Percentiles rank a stretch among this genome's conserved stretches.
These are phyloP conservation scores for Protomyces inouyei DNA, from an alignment of 1,139 yeast genomes.

Conservation along the genomic window DNA sequence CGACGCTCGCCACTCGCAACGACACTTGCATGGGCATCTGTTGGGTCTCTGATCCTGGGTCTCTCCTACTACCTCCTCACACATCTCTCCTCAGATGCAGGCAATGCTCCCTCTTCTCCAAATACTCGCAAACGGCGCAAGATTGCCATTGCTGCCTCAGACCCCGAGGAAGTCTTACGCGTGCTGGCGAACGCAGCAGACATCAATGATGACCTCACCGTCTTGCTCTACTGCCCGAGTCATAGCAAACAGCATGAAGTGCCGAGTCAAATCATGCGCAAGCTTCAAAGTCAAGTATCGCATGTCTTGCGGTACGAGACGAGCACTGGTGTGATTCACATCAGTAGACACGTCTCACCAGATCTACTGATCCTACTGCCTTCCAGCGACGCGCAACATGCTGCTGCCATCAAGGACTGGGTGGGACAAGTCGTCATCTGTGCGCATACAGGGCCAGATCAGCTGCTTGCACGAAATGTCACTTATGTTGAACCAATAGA, in stretches of 20 bases:
- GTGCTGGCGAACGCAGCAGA: not conserved
- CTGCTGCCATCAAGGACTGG: slow-evolving; percentile 16
- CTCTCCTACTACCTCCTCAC: not conserved
- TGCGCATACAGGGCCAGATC: not conserved
- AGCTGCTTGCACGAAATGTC: not conserved
- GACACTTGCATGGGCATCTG: not conserved
- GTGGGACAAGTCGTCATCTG: slow-evolving; percentile 1
- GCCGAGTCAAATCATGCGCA: not conserved
- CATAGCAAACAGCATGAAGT: not conserved
- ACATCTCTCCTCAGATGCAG: not conserved
- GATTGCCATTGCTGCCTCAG: not conserved
- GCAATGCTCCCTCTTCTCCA: not conserved
- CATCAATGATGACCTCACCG: not conserved
- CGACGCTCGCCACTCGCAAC: not conserved
- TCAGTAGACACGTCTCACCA: slow-evolving; percentile 16
- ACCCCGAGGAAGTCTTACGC: not conserved
- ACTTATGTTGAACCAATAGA: not conserved
- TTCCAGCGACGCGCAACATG: not conserved
- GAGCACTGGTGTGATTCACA: slow-evolving; percentile 11
- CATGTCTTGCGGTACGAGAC: slow-evolving; percentile 15
- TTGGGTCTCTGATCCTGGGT: not conserved
- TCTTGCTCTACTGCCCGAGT: not conserved
- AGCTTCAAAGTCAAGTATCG: not conserved
- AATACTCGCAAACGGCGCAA: not conserved
- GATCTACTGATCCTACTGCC: slow-evolving; percentile 10